phyloP scores from a whole-genome alignment of 1,139 yeast genomes.

The Debaryomyces fabryi region DNA sequence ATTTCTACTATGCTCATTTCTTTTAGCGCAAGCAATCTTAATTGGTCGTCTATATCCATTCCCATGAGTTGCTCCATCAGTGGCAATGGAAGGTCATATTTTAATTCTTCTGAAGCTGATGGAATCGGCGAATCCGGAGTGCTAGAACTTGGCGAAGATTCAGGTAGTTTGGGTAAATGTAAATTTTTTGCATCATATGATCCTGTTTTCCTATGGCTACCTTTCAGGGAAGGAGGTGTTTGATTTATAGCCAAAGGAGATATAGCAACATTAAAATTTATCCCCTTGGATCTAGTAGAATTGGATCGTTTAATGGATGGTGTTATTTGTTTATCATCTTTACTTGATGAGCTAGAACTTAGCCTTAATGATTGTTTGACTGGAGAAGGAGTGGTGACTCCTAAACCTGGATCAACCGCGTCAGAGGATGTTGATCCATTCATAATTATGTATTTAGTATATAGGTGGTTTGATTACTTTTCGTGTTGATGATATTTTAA shows the following conservation, averaged over 20 bases:
- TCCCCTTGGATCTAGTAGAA: conserved; percentile 28
- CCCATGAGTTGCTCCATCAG: conserved; percentile 30
- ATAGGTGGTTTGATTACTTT: not conserved
- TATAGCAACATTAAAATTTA: conserved; percentile 35
- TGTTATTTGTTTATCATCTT: not conserved
- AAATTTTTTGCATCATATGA: not conserved
- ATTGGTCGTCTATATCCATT: conserved; percentile 54
- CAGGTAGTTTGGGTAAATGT: conserved; percentile 13
- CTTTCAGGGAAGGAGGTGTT: conserved; percentile 6
- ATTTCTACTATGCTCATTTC: conserved; percentile 64
- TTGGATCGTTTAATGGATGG: not conserved
- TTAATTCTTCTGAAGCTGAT: conserved; percentile 17
- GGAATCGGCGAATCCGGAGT: conserved; percentile 9
- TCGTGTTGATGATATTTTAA: not conserved
- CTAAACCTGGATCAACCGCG: not conserved
- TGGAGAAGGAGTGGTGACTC: conserved; percentile 13
- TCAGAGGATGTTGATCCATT: conserved; percentile 1
- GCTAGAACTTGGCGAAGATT: conserved; percentile 11
- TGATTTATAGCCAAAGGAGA: conserved; percentile 22
- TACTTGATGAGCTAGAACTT: conserved; percentile 1
- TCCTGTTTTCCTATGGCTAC: not conserved
- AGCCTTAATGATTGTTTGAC: conserved; percentile 7
- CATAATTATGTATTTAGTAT: not conserved
- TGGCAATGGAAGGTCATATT: conserved; percentile 37
- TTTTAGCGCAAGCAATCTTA: conserved; percentile 58